Conservation (phyloP, 352 stramenopile species). For the Chrysophaeum taylorii region DNA sequence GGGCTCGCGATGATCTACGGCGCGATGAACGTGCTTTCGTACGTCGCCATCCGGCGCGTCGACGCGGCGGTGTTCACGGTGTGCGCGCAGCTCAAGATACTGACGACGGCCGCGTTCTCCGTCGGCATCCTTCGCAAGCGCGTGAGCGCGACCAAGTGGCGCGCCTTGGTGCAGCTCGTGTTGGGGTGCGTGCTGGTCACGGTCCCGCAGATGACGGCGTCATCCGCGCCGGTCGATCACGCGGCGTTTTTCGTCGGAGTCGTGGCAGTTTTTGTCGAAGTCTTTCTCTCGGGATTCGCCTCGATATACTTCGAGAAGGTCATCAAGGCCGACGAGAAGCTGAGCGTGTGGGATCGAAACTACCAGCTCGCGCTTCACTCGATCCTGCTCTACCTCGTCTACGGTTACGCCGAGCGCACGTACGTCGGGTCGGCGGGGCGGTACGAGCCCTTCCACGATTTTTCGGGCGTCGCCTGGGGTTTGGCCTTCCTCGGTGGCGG, state of each 20-base stretch:
- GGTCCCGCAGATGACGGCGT: neutral
- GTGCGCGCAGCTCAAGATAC: conserved; percentile 61
- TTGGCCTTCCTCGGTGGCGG: conserved; percentile 47
- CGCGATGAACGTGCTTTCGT: conserved; percentile 56
- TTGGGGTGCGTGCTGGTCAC: conserved; percentile 45
- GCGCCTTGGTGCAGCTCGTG: conserved; percentile 54
- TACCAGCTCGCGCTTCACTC: conserved; percentile 43
- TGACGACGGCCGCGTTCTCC: conserved; percentile 57
- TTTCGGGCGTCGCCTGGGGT: neutral
- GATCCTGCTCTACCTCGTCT: conserved; percentile 19
- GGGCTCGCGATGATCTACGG: conserved; percentile 51
- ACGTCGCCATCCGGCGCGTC: conserved; percentile 47
- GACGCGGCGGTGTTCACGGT: conserved; percentile 53
- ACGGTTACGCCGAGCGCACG: neutral
- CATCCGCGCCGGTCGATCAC: too few species aligned
- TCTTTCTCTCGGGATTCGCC: conserved; percentile 54
- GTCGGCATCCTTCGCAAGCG: conserved; percentile 43
- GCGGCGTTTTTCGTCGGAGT: conserved; percentile 37
- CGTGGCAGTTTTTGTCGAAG: conserved; percentile 46
- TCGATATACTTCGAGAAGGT: conserved; percentile 70
- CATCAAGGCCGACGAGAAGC: conserved; percentile 40
- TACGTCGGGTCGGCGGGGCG: neutral
- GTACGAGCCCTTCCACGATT: conserved; percentile 14
- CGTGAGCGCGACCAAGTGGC: conserved; percentile 57
- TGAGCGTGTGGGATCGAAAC: conserved; percentile 64